Evolutionary conservation across 1,139 yeast genomes (phyloP).

Genomic region (Taiozyma onychis): DNA sequence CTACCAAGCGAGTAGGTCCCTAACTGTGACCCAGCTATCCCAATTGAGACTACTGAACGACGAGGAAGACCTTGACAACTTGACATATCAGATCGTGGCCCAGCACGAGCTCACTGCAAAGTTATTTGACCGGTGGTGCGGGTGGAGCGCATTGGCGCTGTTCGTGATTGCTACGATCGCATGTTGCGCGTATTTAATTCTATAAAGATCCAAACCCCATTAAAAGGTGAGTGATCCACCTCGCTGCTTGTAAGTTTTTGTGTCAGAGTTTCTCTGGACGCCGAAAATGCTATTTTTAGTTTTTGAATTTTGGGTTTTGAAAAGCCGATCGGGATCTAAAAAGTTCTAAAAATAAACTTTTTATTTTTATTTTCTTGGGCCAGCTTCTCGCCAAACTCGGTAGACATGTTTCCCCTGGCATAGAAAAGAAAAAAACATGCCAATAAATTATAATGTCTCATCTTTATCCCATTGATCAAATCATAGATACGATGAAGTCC

Average conservation of each 20-base stretch:
- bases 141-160: conserved; percentile 15
- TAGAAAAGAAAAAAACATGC: no score
- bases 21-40: neutral
- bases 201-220: neutral
- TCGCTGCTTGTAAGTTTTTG: no score
- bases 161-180: conserved; percentile 1
- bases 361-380: no score
- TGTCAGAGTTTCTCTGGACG: no score
- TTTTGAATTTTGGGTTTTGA: no score
- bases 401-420: no score
- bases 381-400: no score
- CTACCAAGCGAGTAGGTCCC: conserved; percentile 15
- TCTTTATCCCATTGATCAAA: neutral
- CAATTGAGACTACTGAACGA: neutral
- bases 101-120: conserved; percentile 8
- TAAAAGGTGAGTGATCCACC: no score
- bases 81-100: conserved; percentile 3
- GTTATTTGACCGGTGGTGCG: conserved; percentile 12
- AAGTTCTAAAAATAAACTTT: no score
- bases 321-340: no score
- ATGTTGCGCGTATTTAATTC: neutral
- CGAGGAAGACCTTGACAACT: neutral
- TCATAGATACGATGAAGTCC: conserved; percentile 1
- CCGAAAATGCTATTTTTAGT: no score
- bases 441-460: no score